phyloP scores from a whole-genome alignment of 2,329 filamentous ascomycete species.

The Neopestalotiopsis rosae region DNA sequence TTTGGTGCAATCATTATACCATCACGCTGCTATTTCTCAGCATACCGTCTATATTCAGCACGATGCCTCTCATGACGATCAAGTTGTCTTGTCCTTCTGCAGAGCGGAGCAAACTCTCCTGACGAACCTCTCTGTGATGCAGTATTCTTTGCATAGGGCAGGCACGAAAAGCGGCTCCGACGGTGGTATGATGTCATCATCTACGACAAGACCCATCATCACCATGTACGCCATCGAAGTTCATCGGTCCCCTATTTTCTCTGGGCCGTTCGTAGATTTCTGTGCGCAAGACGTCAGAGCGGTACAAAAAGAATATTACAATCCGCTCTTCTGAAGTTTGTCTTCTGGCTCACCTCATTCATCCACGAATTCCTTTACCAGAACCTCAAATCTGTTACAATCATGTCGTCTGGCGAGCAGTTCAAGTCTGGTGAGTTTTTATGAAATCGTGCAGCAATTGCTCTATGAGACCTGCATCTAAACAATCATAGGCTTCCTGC shows the following conservation, averaged over 20 bases:
- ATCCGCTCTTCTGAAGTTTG: neutral
- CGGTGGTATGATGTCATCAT: slow-evolving; percentile 17
- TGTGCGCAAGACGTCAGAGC: neutral
- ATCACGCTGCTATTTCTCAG: neutral
- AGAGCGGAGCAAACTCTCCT: slow-evolving; percentile 10
- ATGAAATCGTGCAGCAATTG: neutral
- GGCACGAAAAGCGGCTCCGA: slow-evolving; percentile 15
- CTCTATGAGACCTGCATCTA: neutral
- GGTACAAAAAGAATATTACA: neutral
- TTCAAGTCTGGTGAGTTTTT: slow-evolving; percentile 11
- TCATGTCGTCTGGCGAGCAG: slow-evolving; percentile 12
- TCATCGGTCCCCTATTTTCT: neutral
- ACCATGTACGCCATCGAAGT: slow-evolving; percentile 1
- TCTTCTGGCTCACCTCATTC: neutral
- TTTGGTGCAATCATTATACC: neutral
- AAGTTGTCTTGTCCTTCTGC: neutral
- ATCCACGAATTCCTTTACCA: neutral
- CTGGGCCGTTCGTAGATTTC: neutral
- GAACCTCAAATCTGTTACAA: neutral
- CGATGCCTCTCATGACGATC: neutral
- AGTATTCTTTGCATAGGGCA: neutral
- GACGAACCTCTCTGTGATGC: neutral
- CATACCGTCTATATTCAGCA: neutral
- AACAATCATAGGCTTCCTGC: slow-evolving; percentile 32
- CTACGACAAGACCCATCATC: slow-evolving; percentile 12